phyloP scores from a whole-genome alignment of 192 early-diverging fungal species.

The Tieghemiomyces parasiticus region DNA sequence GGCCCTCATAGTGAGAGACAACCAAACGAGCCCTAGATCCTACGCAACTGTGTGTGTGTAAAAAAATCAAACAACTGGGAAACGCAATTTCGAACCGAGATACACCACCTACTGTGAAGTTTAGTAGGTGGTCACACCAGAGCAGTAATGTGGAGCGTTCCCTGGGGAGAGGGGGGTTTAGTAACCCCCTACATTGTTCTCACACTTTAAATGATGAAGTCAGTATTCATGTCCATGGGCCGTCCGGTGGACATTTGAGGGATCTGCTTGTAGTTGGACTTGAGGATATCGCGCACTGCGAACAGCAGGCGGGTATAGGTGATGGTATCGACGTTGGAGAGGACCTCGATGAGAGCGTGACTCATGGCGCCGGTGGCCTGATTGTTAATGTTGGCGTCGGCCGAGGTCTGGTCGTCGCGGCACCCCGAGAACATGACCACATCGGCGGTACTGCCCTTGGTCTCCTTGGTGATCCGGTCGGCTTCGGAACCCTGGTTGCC shows the following conservation, averaged over 20 bases:
- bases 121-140: too few species aligned
- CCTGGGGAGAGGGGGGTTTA: too few species aligned
- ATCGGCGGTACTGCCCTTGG: constrained; percentile 37
- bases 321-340: constrained; percentile 17
- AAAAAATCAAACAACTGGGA: too few species aligned
- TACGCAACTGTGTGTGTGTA: too few species aligned
- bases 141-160: too few species aligned
- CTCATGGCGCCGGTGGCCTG: constrained; percentile 50
- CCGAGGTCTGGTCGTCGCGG: constrained; percentile 50
- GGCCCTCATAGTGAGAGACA: too few species aligned
- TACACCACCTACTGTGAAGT: too few species aligned
- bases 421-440: constrained; percentile 54
- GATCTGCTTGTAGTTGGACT: constrained; percentile 21
- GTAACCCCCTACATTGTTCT: too few species aligned
- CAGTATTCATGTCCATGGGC: constrained; percentile 27
- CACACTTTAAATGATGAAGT: constrained; percentile 14
- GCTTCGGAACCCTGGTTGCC: constrained; percentile 13
- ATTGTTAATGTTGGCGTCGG: constrained; percentile 50
- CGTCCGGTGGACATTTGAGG: constrained; percentile 31
- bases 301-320: constrained; percentile 36
- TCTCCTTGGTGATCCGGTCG: constrained; percentile 17
- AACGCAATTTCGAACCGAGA: too few species aligned
- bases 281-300: constrained; percentile 18
- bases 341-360: constrained; percentile 38
- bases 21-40: too few species aligned